Base-by-base conservation (phyloP, 768 basidiomycete species). In the Mycena amicta region DNA sequence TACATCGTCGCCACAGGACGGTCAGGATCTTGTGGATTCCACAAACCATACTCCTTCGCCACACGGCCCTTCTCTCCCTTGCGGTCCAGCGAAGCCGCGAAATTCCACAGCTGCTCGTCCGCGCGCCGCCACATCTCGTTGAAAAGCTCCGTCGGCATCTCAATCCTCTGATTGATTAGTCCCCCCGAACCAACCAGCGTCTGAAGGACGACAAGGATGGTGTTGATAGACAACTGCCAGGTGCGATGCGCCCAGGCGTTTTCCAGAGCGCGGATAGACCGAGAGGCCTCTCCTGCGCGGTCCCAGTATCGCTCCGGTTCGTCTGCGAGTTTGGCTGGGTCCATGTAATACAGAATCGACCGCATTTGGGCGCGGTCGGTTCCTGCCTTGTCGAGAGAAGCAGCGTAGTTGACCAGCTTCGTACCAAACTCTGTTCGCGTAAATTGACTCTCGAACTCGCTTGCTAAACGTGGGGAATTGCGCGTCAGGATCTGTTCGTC, bases 21-120 rank as follows among this genome's bases (percentile, higher is more conserved):
- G 22, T 55, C 47, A 3, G 46, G 49, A 18, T 52, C 59, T 1
- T 22, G 25, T 12, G 64, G 64, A 37, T 63, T 43, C 25, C 46
- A 45, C 23, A 66, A 47, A 3, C 64, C 64, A 28, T 57, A 66
- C 30, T 53, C 49, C 33, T 26, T 51, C 13, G 64, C 64, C 23
- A 64, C 59, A 16, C 55, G 51, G 13, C 63, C 63, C 26, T 37
- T 25, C 31, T 54, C 45, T 16, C 51, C 56, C n/a, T 53, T 37
- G 26, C 60, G 51, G 45, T 66, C 64, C 11, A 62, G 28, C 3
- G 5, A 15, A 15, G 56, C 29, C 1, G 64, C 58, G 18, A 23
- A 27, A 3, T 25, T 18, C 64, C 64, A 66, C 29, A 66, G 25
- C 33, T 45, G 40, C 5, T 18, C 37, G 45, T 60, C 59, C 16